Evolutionary conservation across 441 rosid genomes (phyloP).

Genomic region (Syzygium malaccense): DNA sequence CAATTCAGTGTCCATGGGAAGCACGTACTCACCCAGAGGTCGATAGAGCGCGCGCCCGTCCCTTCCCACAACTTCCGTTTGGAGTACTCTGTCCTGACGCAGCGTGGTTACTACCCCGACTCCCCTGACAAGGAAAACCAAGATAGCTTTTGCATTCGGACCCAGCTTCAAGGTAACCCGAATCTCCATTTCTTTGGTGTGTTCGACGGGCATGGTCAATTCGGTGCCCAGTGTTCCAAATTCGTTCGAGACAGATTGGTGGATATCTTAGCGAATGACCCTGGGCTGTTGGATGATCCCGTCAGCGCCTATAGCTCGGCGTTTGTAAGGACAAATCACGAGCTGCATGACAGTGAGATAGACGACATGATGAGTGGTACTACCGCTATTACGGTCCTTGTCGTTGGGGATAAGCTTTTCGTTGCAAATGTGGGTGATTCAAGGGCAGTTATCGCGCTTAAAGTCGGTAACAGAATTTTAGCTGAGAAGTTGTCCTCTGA

Average conservation of each 20-base stretch:
- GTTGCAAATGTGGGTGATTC: conserved; percentile 95
- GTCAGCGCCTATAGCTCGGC: conserved; percentile 65
- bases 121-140: conserved; percentile 77
- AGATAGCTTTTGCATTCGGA: conserved; percentile 75
- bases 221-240: conserved; percentile 70
- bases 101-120: conserved; percentile 81
- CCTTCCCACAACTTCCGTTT: conserved; percentile 59
- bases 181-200: conserved; percentile 92
- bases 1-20: conserved; percentile 19
- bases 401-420: conserved; percentile 64
- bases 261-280: conserved; percentile 56
- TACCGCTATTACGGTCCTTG: conserved; percentile 88
- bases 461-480: conserved; percentile 41
- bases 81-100: conserved; percentile 71
- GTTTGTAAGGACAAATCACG: conserved; percentile 46
- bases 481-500: conserved; percentile 83
- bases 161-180: conserved; percentile 79
- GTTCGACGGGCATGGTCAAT: conserved; percentile 85
- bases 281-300: conserved; percentile 63
- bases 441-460: conserved; percentile 78
- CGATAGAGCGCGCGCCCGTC: conserved; percentile 53
- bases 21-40: conserved; percentile 41
- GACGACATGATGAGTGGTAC: conserved; percentile 96
- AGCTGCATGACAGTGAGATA: conserved; percentile 63
- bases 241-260: conserved; percentile 74